Conservation (phyloP, 2,329 filamentous ascomycete species). For the Arthrobotrys pseudoclavata region DNA sequence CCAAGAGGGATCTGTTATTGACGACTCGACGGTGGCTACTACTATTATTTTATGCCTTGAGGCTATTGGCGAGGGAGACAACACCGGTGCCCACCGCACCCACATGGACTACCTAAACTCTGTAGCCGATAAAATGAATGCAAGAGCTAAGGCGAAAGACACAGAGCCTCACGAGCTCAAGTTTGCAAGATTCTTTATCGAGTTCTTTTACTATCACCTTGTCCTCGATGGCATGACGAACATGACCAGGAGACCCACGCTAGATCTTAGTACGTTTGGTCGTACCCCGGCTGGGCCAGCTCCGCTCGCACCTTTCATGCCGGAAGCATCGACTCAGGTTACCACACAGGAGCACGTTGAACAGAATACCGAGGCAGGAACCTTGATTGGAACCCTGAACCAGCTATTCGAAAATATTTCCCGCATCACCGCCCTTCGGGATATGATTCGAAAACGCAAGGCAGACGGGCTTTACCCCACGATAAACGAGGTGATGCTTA, state of each 20-base stretch:
- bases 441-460: slow-evolving; percentile 79
- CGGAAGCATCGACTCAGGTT: slow-evolving; percentile 31
- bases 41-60: slow-evolving; percentile 74
- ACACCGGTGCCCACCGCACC: slow-evolving; percentile 61
- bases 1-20: slow-evolving; percentile 65
- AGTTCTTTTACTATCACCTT: slow-evolving; percentile 56
- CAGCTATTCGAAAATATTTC: slow-evolving; percentile 83
- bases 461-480: slow-evolving; percentile 74
- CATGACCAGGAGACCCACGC: slow-evolving; percentile 32
- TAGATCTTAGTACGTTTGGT: slow-evolving; percentile 36
- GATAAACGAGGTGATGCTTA: slow-evolving; percentile 80
- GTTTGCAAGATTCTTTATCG: slow-evolving; percentile 55
- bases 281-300: slow-evolving; percentile 18
- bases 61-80: slow-evolving; percentile 74
- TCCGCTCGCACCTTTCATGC: slow-evolving; percentile 44
- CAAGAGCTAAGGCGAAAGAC: slow-evolving; percentile 40
- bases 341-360: slow-evolving; percentile 21
- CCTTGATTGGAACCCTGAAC: slow-evolving; percentile 84
- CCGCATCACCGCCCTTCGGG: slow-evolving; percentile 82
- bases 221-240: slow-evolving; percentile 54
- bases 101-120: slow-evolving; percentile 52
- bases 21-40: slow-evolving; percentile 74
- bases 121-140: slow-evolving; percentile 49
- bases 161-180: slow-evolving; percentile 42
- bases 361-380: slow-evolving; percentile 68